These are phyloP conservation scores for Rasamsonia emersonii DNA, from an alignment of 2,329 filamentous ascomycete species.

Conservation along the genomic window DNA sequence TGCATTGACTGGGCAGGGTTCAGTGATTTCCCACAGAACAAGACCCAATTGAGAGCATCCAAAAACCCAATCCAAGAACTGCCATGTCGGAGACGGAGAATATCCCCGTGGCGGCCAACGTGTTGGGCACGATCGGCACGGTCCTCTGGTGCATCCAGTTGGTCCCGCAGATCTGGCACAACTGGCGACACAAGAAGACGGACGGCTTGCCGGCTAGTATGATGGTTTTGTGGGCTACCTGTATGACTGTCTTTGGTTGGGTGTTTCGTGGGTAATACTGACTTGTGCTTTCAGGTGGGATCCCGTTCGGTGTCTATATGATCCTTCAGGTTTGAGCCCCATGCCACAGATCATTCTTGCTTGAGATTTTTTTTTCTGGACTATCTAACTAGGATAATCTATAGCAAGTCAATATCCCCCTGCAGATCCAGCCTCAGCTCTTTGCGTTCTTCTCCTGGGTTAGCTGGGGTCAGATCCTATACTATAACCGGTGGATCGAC, in stretches of 20 bases:
- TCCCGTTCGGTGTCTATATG: conserved; percentile 46
- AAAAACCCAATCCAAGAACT: no score
- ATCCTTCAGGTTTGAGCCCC: conserved; percentile 37
- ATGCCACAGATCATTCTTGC: neutral
- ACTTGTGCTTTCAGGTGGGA: conserved; percentile 22
- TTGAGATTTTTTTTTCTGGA: neutral
- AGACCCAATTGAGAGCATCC: no score
- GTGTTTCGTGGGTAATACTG: conserved; percentile 30
- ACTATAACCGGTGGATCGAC: conserved; percentile 40
- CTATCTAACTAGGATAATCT: conserved; percentile 1
- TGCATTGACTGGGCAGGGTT: no score
- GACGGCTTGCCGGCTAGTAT: conserved; percentile 53
- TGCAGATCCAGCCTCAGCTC: conserved; percentile 48
- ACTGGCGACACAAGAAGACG: conserved; percentile 52
- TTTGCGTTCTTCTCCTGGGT: conserved; percentile 43
- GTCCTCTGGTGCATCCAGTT: conserved; percentile 34
- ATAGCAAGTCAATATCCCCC: conserved; percentile 48
- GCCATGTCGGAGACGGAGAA: conserved; percentile 11
- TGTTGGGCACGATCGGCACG: conserved; percentile 34
- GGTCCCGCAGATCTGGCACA: conserved; percentile 49
- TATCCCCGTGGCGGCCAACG: conserved; percentile 28
- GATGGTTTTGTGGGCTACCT: conserved; percentile 57
- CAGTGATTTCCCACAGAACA: no score
- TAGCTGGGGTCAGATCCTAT: conserved; percentile 45
- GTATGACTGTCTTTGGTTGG: conserved; percentile 19